phyloP scores from a whole-genome alignment of 2,329 filamentous ascomycete genomes.

The Pseudogymnoascus sp. region DNA sequence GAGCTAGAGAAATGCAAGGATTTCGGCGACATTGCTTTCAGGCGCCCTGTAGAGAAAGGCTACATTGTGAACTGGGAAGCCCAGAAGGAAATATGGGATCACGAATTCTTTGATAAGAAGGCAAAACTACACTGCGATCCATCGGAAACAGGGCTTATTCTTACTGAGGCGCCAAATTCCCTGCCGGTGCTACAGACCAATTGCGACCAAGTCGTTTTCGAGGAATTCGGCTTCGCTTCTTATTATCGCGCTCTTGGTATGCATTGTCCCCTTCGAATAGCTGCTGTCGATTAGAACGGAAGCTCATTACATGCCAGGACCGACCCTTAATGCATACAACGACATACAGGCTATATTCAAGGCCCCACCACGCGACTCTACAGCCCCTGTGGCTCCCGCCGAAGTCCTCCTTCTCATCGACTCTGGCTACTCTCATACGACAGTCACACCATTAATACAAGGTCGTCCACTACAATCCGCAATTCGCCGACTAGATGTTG shows the following conservation, averaged over 20 bases:
- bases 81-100: slow-evolving; percentile 92
- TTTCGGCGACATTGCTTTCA: slow-evolving; percentile 80
- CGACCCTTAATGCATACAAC: slow-evolving; percentile 74
- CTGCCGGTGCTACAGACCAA: slow-evolving; percentile 76
- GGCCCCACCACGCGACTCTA: slow-evolving; percentile 43
- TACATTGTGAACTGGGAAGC: slow-evolving; percentile 96
- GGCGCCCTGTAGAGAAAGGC: slow-evolving; percentile 86
- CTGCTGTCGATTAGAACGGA: slow-evolving; percentile 12
- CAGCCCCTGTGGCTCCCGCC: slow-evolving; percentile 46
- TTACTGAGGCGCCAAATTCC: slow-evolving; percentile 80
- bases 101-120: slow-evolving; percentile 68
- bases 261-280: slow-evolving; percentile 17
- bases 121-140: slow-evolving; percentile 66
- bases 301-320: slow-evolving; percentile 39
- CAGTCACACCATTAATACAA: slow-evolving; percentile 75
- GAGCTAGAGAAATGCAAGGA: slow-evolving; percentile 75
- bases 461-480: slow-evolving; percentile 75
- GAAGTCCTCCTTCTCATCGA: slow-evolving; percentile 87
- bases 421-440: slow-evolving; percentile 88
- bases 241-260: slow-evolving; percentile 70
- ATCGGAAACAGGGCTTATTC: slow-evolving; percentile 70
- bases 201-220: slow-evolving; percentile 93
- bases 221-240: slow-evolving; percentile 87
- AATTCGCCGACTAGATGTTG: slow-evolving; percentile 78
- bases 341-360: slow-evolving; percentile 64